Base-by-base conservation (phyloP, 805 yeast species). In the Kluyveromyces starmeri region DNA sequence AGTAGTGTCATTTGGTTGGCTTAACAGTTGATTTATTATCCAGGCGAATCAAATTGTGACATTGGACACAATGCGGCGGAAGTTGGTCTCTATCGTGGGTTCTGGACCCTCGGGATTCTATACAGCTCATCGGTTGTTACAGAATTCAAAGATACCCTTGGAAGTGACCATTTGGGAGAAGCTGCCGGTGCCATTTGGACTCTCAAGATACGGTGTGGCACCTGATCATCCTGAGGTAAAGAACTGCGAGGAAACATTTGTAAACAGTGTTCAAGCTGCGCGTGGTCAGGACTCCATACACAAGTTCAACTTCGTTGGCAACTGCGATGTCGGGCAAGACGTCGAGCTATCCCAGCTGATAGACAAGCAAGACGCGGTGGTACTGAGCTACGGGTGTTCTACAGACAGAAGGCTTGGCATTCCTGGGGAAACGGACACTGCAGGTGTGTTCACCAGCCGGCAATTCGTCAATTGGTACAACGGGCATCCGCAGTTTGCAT, bases 221-320 rank as follows among this genome's bases (percentile, higher is more conserved):
- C 99, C 99, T 2, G 99, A 92, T 59, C 96, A 92, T 58, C 95
- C 96, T 0, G 97, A 92, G 50, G 97, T 92, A 20, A 89, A 88
- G 55, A 77, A 77, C 40, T 82, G 92, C 47, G 70, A 66, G 34
- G 65, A 81, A 13, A 77, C 86, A 34, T 80, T 92, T 51, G 70
- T 68, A 7, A 76, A 78, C 35, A 62, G 66, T 15, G 62, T 63
- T 11, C 37, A 52, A 10, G 43, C 48, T 19, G 47, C 38, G 13
- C 13, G 33, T 9, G 32, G 33, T 3, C 39, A 44, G 45, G 47
- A 61, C 50, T 36, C 44, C 16, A 46, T 51, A 9, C 53, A 58
- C 9, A 46, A 56, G 2, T 75, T 78, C 49, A 54, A 63, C 24
- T 86, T 80, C 48, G 65, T 70, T 35, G 96, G 96, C 2, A 84